A percentile compares a stretch with the other conserved stretches of the same genome.
phyloP scores from a whole-genome alignment of 331 rosid genomes.

The Pyrus hybrid region DNA sequence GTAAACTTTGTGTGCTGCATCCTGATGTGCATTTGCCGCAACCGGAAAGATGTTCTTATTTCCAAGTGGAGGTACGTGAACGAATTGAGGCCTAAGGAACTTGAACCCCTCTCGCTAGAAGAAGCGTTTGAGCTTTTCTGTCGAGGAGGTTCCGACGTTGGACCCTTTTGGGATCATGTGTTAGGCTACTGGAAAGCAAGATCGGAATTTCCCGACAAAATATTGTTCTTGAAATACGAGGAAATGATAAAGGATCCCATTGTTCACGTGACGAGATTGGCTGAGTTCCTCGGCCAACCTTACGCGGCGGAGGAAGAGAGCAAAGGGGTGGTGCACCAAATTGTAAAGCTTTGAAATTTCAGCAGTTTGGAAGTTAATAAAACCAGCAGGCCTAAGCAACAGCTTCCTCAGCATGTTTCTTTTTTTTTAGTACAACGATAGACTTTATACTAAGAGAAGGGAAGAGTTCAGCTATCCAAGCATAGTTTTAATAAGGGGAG shows the following conservation, averaged over 20 bases:
- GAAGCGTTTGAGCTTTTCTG: slow-evolving; percentile 1
- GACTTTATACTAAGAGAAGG: rapidly evolving
- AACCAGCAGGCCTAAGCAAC: not conserved
- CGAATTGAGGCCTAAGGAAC: not conserved
- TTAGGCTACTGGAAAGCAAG: slow-evolving; percentile 1
- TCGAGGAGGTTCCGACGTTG: not conserved
- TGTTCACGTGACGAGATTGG: not conserved
- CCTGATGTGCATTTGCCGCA: not conserved
- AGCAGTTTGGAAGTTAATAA: not conserved
- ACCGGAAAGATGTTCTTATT: not conserved
- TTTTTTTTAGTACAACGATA: too few species aligned
- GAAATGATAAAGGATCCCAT: not conserved
- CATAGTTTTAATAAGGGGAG: not conserved
- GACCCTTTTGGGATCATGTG: not conserved
- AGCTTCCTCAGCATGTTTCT: too few species aligned
- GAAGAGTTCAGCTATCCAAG: too few species aligned
- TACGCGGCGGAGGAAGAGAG: not conserved
- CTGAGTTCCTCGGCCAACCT: not conserved
- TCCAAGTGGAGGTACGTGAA: not conserved
- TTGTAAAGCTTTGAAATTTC: not conserved
- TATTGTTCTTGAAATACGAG: not conserved
- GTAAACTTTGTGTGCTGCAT: not conserved
- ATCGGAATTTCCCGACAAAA: not conserved
- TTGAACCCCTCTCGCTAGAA: not conserved
- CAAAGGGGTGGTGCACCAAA: not conserved